Conservation (phyloP, 75 land plant genomes). For the Sequoia sempervirens region DNA sequence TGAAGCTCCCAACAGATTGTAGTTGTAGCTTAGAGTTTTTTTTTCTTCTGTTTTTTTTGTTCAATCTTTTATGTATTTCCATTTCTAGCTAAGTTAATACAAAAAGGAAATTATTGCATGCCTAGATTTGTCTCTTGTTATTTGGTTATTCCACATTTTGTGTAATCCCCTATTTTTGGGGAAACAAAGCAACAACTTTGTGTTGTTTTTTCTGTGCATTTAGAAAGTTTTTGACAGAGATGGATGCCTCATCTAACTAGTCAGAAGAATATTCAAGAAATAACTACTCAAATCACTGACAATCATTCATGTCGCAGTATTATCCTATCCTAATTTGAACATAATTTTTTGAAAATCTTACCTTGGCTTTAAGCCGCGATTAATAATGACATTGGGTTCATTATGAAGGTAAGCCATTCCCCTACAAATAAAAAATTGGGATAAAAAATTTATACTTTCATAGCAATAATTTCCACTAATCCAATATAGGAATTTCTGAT, state of each 20-base stretch:
- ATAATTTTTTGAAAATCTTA: slow-evolving; percentile 1
- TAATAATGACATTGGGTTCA: slow-evolving; percentile 81
- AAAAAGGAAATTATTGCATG: too few relatives aligned
- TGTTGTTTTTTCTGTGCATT: too few relatives aligned
- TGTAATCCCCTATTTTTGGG: too few relatives aligned
- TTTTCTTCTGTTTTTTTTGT: too few relatives aligned
- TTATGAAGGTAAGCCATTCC: slow-evolving; percentile 93
- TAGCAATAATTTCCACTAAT: background rate
- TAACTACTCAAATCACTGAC: background rate
- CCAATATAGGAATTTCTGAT: background rate
- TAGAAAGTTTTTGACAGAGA: too few relatives aligned
- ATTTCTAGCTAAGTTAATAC: too few relatives aligned
- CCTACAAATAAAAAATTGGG: slow-evolving; percentile 24
- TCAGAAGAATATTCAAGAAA: background rate
- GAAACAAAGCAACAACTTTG: too few relatives aligned
- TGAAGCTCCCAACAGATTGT: too few relatives aligned
- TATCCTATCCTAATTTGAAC: background rate
- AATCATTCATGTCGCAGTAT: background rate
- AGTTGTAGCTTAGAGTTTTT: too few relatives aligned
- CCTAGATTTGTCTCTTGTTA: too few relatives aligned
- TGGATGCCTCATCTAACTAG: background rate
- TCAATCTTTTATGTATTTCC: too few relatives aligned
- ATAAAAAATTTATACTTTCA: background rate
- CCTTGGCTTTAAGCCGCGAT: slow-evolving; percentile 94
- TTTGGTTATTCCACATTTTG: too few relatives aligned